Evolutionary conservation across 1,284 basidiomycete genomes (phyloP).

Genomic region (Mrakiaceae sp.): DNA sequence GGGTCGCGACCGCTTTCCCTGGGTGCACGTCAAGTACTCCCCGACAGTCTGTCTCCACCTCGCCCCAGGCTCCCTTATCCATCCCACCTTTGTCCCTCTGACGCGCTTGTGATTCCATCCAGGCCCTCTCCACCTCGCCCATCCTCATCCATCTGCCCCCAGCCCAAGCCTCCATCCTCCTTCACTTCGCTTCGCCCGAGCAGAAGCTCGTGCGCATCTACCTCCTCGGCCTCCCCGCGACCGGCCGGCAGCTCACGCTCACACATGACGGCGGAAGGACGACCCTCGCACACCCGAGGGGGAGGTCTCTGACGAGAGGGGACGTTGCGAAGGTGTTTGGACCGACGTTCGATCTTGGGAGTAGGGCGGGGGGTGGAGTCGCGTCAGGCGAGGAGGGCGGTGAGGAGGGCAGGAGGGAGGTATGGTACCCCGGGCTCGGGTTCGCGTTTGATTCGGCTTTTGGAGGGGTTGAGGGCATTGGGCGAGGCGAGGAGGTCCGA

Average conservation of each 20-base stretch:
- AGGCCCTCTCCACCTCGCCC: background rate
- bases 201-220: conserved; percentile 1
- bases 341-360: background rate
- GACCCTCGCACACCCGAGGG: too few species aligned
- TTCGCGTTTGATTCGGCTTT: background rate
- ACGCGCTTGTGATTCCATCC: too few species aligned
- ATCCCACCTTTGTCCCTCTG: background rate
- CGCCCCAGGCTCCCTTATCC: background rate
- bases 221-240: background rate
- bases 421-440: background rate
- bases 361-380: too few species aligned
- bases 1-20: background rate
- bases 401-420: background rate
- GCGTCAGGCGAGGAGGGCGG: background rate
- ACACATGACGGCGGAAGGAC: too few species aligned
- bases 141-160: background rate
- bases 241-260: too few species aligned
- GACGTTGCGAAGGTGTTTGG: background rate
- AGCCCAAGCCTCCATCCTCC: background rate
- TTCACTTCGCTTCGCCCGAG: background rate
- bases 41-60: background rate
- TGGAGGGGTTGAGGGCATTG: background rate
- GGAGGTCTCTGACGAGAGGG: background rate
- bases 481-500: background rate
- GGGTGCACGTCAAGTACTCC: background rate